Evolutionary conservation across 495 filamentous ascomycete species (phyloP).

Genomic region (Penicillium robsamsonii): DNA sequence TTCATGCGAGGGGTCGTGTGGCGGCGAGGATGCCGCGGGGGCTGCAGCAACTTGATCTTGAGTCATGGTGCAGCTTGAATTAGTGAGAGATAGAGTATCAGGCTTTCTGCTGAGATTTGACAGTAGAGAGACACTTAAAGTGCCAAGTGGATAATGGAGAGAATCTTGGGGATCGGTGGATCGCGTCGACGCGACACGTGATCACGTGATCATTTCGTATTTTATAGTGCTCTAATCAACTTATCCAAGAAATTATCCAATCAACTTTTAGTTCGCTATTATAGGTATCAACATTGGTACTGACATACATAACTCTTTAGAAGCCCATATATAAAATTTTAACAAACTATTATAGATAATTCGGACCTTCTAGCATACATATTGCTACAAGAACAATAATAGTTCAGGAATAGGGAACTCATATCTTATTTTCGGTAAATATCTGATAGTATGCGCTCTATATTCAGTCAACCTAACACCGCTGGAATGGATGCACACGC

Average conservation of each 20-base stretch:
- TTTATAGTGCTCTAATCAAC: neutral
- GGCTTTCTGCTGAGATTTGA: no score
- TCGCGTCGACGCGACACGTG: slow-evolving; percentile 30
- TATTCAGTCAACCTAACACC: neutral
- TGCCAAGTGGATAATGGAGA: neutral
- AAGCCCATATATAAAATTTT: neutral
- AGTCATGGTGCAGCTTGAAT: slow-evolving; percentile 16
- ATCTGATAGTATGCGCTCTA: neutral
- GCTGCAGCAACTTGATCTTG: slow-evolving; percentile 22
- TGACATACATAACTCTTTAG: neutral
- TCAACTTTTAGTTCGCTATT: neutral
- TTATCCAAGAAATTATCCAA: neutral
- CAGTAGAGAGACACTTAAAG: neutral
- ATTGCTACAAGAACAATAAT: neutral
- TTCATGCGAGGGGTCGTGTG: slow-evolving; percentile 50
- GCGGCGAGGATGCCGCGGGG: slow-evolving; percentile 15
- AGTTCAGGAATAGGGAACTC: neutral
- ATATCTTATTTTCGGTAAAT: neutral
- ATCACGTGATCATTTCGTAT: slow-evolving; percentile 18
- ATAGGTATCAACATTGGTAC: neutral
- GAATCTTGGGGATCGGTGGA: slow-evolving; percentile 3
- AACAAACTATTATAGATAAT: neutral
- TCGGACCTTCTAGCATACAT: neutral
- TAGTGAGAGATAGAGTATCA: neutral
- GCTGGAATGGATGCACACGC: neutral